Conservation (phyloP, 1,284 basidiomycete species). For the Trichosporon faecale region DNA sequence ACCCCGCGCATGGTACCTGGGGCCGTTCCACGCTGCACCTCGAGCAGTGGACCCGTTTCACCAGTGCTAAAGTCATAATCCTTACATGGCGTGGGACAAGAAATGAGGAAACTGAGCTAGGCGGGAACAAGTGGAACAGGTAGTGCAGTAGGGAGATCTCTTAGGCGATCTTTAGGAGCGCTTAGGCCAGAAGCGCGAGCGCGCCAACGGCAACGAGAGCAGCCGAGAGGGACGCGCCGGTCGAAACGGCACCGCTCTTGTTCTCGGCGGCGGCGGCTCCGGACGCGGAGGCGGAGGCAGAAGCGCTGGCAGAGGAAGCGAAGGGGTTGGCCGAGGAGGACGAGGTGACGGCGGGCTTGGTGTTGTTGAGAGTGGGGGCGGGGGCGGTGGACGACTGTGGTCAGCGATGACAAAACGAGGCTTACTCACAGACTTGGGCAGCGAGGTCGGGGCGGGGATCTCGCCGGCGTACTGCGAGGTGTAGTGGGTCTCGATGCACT, state of each 20-base stretch:
- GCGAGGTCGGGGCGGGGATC: slow-evolving; percentile 9
- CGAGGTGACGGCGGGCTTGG: neutral
- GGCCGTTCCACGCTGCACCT: neutral
- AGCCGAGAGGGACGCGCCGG: neutral
- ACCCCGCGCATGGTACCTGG: neutral
- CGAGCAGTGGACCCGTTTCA: no score
- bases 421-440: neutral
- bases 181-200: neutral
- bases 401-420: neutral
- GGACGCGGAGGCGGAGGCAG: neutral
- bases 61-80: neutral
- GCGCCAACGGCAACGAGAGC: neutral
- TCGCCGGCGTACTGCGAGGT: slow-evolving; percentile 7
- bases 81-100: slow-evolving; percentile 3
- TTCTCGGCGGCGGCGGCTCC: neutral
- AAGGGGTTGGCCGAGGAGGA: neutral
- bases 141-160: neutral
- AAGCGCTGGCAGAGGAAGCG: neutral
- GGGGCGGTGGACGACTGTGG: neutral
- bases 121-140: neutral
- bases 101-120: neutral
- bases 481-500: slow-evolving; percentile 3
- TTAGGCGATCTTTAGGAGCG: neutral
- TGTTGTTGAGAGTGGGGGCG: neutral
- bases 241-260: neutral